These are phyloP conservation scores for Polyplosphaeria fusca DNA, from an alignment of 495 filamentous ascomycete species.

Conservation along the genomic window DNA sequence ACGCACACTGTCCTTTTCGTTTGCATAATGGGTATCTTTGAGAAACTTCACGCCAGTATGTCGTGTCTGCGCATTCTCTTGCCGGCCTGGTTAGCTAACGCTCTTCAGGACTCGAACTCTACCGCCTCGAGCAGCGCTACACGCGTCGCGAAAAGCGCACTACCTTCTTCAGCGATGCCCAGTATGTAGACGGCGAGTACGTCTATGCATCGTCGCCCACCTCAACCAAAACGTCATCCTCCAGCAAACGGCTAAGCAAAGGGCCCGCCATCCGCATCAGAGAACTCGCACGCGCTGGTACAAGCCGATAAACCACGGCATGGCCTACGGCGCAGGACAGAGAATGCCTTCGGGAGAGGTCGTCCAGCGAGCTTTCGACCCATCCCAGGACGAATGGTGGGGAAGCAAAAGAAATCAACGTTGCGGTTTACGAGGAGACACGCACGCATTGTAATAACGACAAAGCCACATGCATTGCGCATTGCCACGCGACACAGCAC, in stretches of 20 bases:
- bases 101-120: slow-evolving; percentile 80
- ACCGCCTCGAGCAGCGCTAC: slow-evolving; percentile 89
- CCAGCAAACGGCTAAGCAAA: slow-evolving; percentile 26
- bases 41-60: slow-evolving; percentile 37
- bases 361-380: too few species aligned
- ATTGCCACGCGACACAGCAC: too few species aligned
- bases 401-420: background rate
- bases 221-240: slow-evolving; percentile 25
- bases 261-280: slow-evolving; percentile 22
- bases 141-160: slow-evolving; percentile 80
- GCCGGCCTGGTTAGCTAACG: too few species aligned
- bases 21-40: slow-evolving; percentile 34
- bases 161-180: slow-evolving; percentile 78
- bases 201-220: slow-evolving; percentile 52
- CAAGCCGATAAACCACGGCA: background rate
- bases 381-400: background rate
- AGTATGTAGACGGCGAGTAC: slow-evolving; percentile 92
- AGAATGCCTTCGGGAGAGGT: background rate
- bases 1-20: background rate
- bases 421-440: slow-evolving; percentile 14
- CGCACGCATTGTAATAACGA: slow-evolving; percentile 9
- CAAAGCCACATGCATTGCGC: slow-evolving; percentile 5
- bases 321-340: background rate
- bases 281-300: slow-evolving; percentile 22
- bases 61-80: too few species aligned